phyloP scores from a whole-genome alignment of 805 yeast genomes.

The Sugiyamaella americana region DNA sequence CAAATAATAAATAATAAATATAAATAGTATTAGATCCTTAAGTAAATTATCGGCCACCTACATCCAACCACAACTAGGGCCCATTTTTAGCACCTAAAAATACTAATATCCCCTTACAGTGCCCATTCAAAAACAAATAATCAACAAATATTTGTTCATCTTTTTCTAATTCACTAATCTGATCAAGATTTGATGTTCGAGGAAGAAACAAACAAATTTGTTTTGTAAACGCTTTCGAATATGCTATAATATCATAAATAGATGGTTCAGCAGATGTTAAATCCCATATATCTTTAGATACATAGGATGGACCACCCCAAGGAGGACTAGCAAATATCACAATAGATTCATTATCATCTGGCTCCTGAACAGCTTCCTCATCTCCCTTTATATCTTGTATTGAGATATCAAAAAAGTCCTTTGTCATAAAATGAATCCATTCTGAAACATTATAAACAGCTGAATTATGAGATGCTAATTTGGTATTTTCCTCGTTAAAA shows the following conservation, averaged over 20 bases:
- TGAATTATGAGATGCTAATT: conserved; percentile 47
- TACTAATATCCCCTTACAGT: conserved; percentile 17
- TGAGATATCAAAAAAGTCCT: conserved; percentile 53
- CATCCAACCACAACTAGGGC: no score
- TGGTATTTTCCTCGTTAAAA: conserved; percentile 16
- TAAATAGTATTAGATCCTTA: neutral
- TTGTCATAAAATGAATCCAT: conserved; percentile 41
- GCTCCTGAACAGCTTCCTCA: neutral
- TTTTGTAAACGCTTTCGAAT: conserved; percentile 3
- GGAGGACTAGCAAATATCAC: conserved; percentile 73
- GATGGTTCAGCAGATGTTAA: conserved; percentile 10
- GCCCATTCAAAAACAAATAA: conserved; percentile 16
- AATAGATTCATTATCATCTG: conserved; percentile 37
- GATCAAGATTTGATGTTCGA: conserved; percentile 18
- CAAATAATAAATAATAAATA: no score
- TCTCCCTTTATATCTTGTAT: conserved; percentile 24
- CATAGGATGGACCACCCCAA: conserved; percentile 77
- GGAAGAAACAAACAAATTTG: conserved; percentile 23
- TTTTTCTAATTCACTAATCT: conserved; percentile 12
- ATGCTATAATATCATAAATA: conserved; percentile 12
- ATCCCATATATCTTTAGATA: conserved; percentile 14
- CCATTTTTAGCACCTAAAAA: conserved; percentile 14
- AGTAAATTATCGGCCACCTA: no score
- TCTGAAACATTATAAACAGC: conserved; percentile 46
- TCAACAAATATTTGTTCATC: conserved; percentile 11